Evolutionary conservation across 495 filamentous ascomycete genomes (phyloP).

Genomic region (Aspergillus taichungensis): DNA sequence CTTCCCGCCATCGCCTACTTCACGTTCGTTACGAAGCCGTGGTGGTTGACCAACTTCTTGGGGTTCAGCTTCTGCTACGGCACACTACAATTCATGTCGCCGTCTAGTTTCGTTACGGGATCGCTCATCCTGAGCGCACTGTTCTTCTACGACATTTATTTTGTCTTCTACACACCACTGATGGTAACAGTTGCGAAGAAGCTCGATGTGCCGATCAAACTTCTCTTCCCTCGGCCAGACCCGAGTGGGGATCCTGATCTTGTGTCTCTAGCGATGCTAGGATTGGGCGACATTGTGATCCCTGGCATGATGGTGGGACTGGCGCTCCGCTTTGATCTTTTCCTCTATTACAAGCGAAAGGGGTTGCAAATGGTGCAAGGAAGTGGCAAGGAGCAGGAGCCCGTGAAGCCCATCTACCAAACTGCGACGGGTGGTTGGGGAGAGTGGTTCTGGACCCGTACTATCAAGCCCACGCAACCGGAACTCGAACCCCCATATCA

Average conservation of each 20-base stretch:
- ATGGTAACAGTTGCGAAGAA: conserved; percentile 94
- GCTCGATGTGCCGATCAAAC: conserved; percentile 88
- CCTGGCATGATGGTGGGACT: conserved; percentile 87
- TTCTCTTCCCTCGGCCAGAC: conserved; percentile 68
- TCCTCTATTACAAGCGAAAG: conserved; percentile 64
- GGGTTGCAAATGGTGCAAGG: conserved; percentile 28
- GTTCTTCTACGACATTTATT: conserved; percentile 93
- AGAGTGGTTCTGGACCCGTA: conserved; percentile 70
- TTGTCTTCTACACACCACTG: conserved; percentile 93
- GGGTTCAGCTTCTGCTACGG: conserved; percentile 81
- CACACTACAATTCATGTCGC: conserved; percentile 75
- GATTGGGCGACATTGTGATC: conserved; percentile 88
- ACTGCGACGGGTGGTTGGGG: conserved; percentile 65
- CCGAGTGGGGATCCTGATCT: conserved; percentile 28
- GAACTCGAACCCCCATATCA: conserved; percentile 31
- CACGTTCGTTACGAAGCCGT: conserved; percentile 59
- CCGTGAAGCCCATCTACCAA: conserved; percentile 49
- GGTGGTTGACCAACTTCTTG: conserved; percentile 80
- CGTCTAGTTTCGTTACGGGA: conserved; percentile 80
- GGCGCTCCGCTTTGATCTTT: conserved; percentile 84
- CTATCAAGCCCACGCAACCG: conserved; percentile 17
- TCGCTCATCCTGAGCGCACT: conserved; percentile 66
- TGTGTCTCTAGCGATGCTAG: conserved; percentile 67
- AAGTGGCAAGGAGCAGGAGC: conserved; percentile 26
- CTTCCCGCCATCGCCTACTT: conserved; percentile 55